Evolutionary conservation across 1,284 basidiomycete species (phyloP), one percentile per base, ranked within the genome.

Genomic region (Inonotus obliquus): DNA sequence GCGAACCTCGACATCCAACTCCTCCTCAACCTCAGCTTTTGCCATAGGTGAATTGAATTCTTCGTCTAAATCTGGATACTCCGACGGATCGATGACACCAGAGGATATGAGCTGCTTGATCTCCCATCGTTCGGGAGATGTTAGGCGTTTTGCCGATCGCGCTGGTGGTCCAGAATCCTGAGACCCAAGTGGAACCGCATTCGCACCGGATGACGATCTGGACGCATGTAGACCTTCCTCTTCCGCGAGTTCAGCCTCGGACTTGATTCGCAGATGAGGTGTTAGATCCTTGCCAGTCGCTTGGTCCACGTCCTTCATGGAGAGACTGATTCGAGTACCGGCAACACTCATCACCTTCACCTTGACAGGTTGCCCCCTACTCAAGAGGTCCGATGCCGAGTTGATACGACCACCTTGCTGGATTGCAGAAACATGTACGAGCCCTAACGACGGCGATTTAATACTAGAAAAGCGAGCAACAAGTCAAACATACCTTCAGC

Each of bases 221-320:
- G 84, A 81, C n/a, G 86, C 82, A 14, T 76, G 78, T 51, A 77
- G 72, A 37, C 86, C 80, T 67, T 91, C 88, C 69, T 96, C 91
- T 65, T 91, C 91, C 19, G 77, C 77, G 70, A 94, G 78, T 73
- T 98, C 96, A 27, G 92, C 92, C 72, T 95, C 92, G 4, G 92
- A 92, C 74, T 93, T 94, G 76, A 97, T 92, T 56, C 92, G 88
- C 21, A 98, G 80, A 72, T 98, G 94, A 1, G 96, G 96, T 0
- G 92, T 92, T 52, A 98, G 81, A 73, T 99, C 97, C 38, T 85
- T 86, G 3, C 96, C 97, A 0, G 90, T 90, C 4, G 73, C 74
- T 74, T 99, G 97, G 73, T 99, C 96, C 37, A 96, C 97, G 71
- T 99, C 96, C 71, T 96, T 97, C 91, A 99, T 98, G 23, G 96